Percentiles rank a stretch among this genome's conserved stretches.
phyloP scores from a whole-genome alignment of 1,284 basidiomycete species.

The Pulchroboletus neoregius region DNA sequence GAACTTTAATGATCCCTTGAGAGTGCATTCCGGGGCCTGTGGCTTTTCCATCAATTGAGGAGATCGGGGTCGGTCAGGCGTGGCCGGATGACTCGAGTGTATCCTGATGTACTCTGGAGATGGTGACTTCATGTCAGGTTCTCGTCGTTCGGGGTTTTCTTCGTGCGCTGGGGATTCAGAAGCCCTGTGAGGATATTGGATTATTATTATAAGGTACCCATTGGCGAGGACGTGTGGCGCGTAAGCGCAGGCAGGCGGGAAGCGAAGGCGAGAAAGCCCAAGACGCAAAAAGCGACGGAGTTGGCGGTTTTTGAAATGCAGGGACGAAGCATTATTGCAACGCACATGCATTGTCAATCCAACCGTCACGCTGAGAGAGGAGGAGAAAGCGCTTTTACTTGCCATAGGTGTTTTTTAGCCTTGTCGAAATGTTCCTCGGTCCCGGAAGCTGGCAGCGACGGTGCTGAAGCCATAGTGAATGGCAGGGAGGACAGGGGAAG shows the following conservation, averaged over 20 bases:
- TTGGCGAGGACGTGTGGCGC: constrained; percentile 31
- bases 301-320: constrained; percentile 15
- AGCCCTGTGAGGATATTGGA: constrained; percentile 25
- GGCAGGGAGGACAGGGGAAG: constrained; percentile 24
- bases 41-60: constrained; percentile 20
- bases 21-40: constrained; percentile 21
- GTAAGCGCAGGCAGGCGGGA: constrained; percentile 21
- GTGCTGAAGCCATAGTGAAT: constrained; percentile 26
- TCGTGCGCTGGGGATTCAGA: constrained; percentile 30
- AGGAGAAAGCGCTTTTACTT: constrained; percentile 21
- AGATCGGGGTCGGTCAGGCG: constrained; percentile 21
- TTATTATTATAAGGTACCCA: constrained; percentile 21
- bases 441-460: constrained; percentile 19
- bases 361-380: constrained; percentile 7
- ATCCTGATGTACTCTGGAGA: constrained; percentile 22
- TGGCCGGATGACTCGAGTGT: constrained; percentile 19
- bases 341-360: constrained; percentile 11
- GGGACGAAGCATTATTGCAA: constrained; percentile 11
- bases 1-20: constrained; percentile 28
- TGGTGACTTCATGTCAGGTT: constrained; percentile 16
- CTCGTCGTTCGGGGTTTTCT: constrained; percentile 20
- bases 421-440: constrained; percentile 35
- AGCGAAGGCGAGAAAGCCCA: constrained; percentile 28
- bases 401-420: constrained; percentile 35
- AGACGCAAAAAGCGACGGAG: constrained; percentile 17